A percentile compares a stretch with the other conserved stretches of the same genome.
Evolutionary conservation across 208 protist species (phyloP).

Genomic region (Crithidia mellificae): DNA sequence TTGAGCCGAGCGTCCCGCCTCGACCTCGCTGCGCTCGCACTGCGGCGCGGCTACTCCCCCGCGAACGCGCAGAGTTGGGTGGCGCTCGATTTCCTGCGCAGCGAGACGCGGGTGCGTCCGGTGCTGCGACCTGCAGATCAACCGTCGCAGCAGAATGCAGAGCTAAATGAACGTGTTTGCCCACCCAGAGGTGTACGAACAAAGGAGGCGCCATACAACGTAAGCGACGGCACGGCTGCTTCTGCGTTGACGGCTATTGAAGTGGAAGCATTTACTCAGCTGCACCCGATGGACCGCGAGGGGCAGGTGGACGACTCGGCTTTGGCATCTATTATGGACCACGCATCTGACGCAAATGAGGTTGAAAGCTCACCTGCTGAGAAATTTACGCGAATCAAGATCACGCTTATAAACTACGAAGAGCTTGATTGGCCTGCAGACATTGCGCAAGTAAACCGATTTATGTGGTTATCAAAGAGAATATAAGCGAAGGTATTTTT

Average conservation of each 20-base stretch:
- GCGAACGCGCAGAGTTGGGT: conserved; percentile 24
- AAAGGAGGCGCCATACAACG: too few relatives aligned
- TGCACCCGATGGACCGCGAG: neutral
- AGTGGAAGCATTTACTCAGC: neutral
- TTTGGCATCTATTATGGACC: neutral
- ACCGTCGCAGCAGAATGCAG: neutral
- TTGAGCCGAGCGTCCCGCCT: conserved; percentile 14
- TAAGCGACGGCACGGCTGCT: too few relatives aligned
- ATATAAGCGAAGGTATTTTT: conserved; percentile 1
- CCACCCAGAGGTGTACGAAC: too few relatives aligned
- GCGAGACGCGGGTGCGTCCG: conserved; percentile 4
- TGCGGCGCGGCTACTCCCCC: conserved; percentile 20
- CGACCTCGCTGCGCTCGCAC: conserved; percentile 22
- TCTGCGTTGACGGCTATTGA: conserved; percentile 4
- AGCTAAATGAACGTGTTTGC: too few relatives aligned
- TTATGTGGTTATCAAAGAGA: conserved; percentile 7
- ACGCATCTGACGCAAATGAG: neutral
- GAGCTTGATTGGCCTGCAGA: conserved; percentile 26
- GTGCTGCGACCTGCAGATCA: neutral
- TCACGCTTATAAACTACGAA: conserved; percentile 25
- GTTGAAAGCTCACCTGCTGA: neutral
- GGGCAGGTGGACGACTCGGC: neutral
- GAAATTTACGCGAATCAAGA: neutral
- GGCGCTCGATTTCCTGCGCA: conserved; percentile 18
- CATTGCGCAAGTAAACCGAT: neutral